A percentile compares a stretch with the other conserved stretches of the same genome.
Conservation (phyloP, 2,329 filamentous ascomycete species). For the Colletotrichum eremochloae region DNA sequence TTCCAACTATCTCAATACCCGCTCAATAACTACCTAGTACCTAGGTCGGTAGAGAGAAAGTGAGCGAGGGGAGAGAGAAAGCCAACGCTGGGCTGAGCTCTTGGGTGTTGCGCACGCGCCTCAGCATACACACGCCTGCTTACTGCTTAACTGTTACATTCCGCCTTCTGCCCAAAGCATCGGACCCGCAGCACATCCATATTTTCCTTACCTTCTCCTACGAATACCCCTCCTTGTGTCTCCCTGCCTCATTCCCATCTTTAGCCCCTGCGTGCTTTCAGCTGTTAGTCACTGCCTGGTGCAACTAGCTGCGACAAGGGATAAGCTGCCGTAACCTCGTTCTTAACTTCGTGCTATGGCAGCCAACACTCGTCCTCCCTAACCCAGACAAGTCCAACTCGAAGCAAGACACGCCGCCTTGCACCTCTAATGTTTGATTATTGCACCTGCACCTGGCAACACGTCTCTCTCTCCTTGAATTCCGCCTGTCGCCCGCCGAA, state of each 20-base stretch:
- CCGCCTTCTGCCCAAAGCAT: neutral
- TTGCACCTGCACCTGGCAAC: constrained; percentile 22
- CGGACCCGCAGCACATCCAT: neutral
- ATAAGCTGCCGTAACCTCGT: neutral
- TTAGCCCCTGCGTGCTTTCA: constrained; percentile 37
- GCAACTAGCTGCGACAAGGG: neutral
- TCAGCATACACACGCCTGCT: neutral
- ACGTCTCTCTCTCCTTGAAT: constrained; percentile 19
- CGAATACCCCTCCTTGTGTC: constrained; percentile 14
- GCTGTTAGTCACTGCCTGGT: constrained; percentile 12
- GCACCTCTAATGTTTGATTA: constrained; percentile 13
- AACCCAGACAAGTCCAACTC: constrained; percentile 4
- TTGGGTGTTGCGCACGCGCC: neutral
- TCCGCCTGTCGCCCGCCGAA: constrained; percentile 10
- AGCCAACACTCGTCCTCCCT: constrained; percentile 22
- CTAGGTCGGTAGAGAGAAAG: too few relatives aligned
- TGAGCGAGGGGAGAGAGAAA: neutral
- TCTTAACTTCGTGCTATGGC: neutral
- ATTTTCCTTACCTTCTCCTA: neutral
- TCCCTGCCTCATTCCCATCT: constrained; percentile 22
- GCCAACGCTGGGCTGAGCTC: neutral
- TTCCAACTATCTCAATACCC: neutral
- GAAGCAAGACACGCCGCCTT: constrained; percentile 22
- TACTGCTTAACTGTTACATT: neutral
- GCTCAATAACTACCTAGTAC: neutral